Percentiles rank a stretch among this genome's conserved stretches.
phyloP scores from a whole-genome alignment of 73 alveolate genomes.

The Tetrahymena elliotti region DNA sequence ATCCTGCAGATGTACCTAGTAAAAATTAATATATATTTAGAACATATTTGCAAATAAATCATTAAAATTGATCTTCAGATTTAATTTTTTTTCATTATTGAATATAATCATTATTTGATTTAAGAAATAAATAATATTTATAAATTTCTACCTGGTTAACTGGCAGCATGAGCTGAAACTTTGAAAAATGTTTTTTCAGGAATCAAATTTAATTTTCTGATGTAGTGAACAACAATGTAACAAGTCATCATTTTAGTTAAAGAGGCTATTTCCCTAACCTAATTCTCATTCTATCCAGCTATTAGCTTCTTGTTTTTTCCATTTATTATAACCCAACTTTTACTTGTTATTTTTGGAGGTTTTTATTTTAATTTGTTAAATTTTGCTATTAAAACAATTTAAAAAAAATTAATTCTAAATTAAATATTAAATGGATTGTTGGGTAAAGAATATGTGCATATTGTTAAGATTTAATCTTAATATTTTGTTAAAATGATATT shows the following conservation, averaged over 20 bases:
- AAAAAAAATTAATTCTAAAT: neutral
- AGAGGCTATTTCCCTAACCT: slow-evolving; percentile 61
- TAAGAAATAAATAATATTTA: too few relatives aligned
- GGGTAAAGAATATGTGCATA: too few relatives aligned
- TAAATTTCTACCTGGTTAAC: neutral
- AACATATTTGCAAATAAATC: too few relatives aligned
- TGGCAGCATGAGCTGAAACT: slow-evolving; percentile 32
- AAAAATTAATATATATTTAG: neutral
- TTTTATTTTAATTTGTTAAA: neutral
- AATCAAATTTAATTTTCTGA: slow-evolving; percentile 32
- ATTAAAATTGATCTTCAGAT: too few relatives aligned
- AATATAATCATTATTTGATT: neutral
- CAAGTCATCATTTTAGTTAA: slow-evolving; percentile 76
- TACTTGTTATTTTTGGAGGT: neutral
- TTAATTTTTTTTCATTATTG: neutral
- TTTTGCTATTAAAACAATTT: neutral
- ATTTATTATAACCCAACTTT: slow-evolving; percentile 17
- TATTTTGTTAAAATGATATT: too few relatives aligned
- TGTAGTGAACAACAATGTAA: slow-evolving; percentile 33
- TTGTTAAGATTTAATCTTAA: too few relatives aligned
- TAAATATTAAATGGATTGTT: neutral
- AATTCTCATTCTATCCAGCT: neutral
- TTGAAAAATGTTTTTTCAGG: slow-evolving; percentile 12
- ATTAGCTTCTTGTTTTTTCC: slow-evolving; percentile 18
- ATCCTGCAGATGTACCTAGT: slow-evolving; percentile 68